Base-by-base conservation (phyloP, 495 filamentous ascomycete species). In the Aspergillus sparsus region DNA sequence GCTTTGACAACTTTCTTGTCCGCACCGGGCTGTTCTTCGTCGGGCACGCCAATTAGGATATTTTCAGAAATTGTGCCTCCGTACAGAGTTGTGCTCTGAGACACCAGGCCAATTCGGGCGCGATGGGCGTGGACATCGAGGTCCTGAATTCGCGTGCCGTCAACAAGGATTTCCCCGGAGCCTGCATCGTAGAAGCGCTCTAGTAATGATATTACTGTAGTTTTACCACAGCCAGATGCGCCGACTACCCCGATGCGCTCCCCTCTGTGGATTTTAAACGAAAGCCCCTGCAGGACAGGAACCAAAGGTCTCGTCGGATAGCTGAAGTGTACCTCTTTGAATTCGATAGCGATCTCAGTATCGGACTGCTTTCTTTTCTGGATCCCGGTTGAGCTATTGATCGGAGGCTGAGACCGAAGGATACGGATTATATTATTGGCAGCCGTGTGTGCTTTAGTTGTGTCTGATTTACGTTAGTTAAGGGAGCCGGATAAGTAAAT, bases 171-270 rank as follows among this genome's bases (percentile, higher is more conserved):
- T 6, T 31, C 31, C 36, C 75, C 78, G 15, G 46, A 27, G n/a
- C 49, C 63, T 18, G 71, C 72, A 46, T 57, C 88, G 62, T 79
- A 82, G 55, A 82, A 76, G 18, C 83, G 71, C 61, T 84, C 80
- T 11, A 86, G 62, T 1, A 85, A 70, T 34, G 75, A 67, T 33
- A 86, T 74, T 5, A 79, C 71, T 1, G 82, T 84, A 4, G 76
- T 77, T 62, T 86, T 86, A 4, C 83, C 83, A 34, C 78, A 81
- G 4, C 83, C 83, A 7, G 77, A 79, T 6, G 77, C 71, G 16
- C 83, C 83, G 6, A 60, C 57, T 21, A 60, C 15, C 1, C 47
- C 57, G 37, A 60, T 27, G 34, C 71, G 77, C 49, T 81, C 63
- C 15, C 77, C 78, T 5, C 61, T 53, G 46, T 59, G 59, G 9